These are phyloP conservation scores for Hypholoma fasciculare DNA, from an alignment of 768 basidiomycete species.

Conservation along the genomic window DNA sequence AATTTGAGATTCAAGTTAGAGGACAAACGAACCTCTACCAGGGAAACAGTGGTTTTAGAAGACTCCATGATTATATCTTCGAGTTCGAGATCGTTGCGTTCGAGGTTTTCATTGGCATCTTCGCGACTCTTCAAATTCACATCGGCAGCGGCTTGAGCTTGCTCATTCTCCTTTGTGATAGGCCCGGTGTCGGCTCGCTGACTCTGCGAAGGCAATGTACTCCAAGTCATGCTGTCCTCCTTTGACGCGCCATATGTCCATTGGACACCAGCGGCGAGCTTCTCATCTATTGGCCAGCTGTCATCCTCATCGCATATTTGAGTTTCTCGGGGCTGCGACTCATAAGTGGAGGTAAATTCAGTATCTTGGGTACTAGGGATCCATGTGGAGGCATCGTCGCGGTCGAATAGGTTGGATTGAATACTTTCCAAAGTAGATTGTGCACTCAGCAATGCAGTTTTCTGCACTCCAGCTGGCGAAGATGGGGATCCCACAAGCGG, in stretches of 20 bases:
- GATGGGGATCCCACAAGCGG: slow-evolving; percentile 26
- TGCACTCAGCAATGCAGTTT: slow-evolving; percentile 36
- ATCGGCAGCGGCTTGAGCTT: slow-evolving; percentile 32
- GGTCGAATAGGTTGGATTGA: slow-evolving; percentile 56
- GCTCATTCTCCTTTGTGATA: slow-evolving; percentile 15
- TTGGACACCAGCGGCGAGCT: slow-evolving; percentile 50
- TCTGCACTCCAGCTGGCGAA: slow-evolving; percentile 22
- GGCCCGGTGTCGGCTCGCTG: slow-evolving; percentile 43
- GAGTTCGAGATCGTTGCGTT: slow-evolving; percentile 32
- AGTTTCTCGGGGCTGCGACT: slow-evolving; percentile 29
- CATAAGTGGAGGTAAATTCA: slow-evolving; percentile 41
- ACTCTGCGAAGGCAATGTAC: slow-evolving; percentile 62
- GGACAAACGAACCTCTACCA: slow-evolving; percentile 41
- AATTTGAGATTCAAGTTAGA: neutral
- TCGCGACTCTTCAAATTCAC: slow-evolving; percentile 36
- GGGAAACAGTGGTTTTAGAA: slow-evolving; percentile 35
- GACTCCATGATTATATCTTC: slow-evolving; percentile 43
- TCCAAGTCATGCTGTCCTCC: slow-evolving; percentile 80
- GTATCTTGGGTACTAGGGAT: slow-evolving; percentile 62
- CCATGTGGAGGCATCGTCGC: slow-evolving; percentile 50
- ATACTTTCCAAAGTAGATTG: slow-evolving; percentile 58
- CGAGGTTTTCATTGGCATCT: slow-evolving; percentile 31
- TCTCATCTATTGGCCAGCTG: slow-evolving; percentile 77
- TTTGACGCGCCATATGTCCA: slow-evolving; percentile 64
- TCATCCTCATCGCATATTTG: slow-evolving; percentile 58